Evolutionary conservation across 768 basidiomycete genomes (phyloP).

Genomic region (Amanita inopinata): DNA sequence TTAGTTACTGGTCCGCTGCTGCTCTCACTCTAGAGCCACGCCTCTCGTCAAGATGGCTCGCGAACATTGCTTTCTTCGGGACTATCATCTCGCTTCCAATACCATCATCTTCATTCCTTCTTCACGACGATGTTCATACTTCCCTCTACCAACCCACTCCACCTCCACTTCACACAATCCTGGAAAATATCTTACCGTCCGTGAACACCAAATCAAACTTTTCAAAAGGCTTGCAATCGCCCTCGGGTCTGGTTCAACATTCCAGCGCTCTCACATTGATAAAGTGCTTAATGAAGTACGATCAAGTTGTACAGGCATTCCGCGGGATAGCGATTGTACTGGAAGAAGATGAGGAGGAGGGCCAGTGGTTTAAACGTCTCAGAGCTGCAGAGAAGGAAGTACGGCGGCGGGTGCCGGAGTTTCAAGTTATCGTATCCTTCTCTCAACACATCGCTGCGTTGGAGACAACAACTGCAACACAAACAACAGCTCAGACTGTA

Average conservation of each 20-base stretch:
- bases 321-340: slow-evolving; percentile 39
- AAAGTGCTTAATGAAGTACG: slow-evolving; percentile 68
- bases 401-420: slow-evolving; percentile 72
- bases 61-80: slow-evolving; percentile 78
- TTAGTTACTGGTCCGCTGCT: slow-evolving; percentile 63
- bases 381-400: slow-evolving; percentile 70
- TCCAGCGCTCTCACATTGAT: slow-evolving; percentile 71
- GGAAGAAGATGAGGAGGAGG: slow-evolving; percentile 50
- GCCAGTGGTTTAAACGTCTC: slow-evolving; percentile 63
- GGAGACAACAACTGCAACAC: not conserved
- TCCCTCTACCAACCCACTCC: slow-evolving; percentile 59
- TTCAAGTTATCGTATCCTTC: slow-evolving; percentile 78
- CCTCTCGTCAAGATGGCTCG: slow-evolving; percentile 84
- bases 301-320: slow-evolving; percentile 40
- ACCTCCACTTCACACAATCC: slow-evolving; percentile 57
- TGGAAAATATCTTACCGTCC: slow-evolving; percentile 73
- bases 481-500: not conserved
- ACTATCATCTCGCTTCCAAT: slow-evolving; percentile 69
- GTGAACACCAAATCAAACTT: slow-evolving; percentile 63
- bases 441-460: slow-evolving; percentile 38
- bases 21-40: slow-evolving; percentile 76
- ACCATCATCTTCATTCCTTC: slow-evolving; percentile 52
- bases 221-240: slow-evolving; percentile 69
- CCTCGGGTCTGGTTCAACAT: slow-evolving; percentile 74
- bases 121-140: slow-evolving; percentile 22